Conservation (phyloP, 2,329 filamentous ascomycete species). For the Cadophora sp. region DNA sequence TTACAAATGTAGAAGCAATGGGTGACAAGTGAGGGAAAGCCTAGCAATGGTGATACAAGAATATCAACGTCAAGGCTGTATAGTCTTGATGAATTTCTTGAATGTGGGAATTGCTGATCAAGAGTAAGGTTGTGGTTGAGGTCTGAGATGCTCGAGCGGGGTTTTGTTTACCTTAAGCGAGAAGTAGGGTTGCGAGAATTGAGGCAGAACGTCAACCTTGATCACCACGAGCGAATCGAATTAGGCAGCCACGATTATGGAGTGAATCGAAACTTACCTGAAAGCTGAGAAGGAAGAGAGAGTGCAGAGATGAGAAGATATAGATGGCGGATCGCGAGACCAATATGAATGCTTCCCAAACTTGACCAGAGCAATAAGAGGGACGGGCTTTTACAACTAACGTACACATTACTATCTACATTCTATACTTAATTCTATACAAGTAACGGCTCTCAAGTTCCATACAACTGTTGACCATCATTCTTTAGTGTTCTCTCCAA, state of each 20-base stretch:
- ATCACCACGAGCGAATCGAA: neutral
- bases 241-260: neutral
- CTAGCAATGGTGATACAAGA: neutral
- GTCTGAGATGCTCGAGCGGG: neutral
- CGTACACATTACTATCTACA: neutral
- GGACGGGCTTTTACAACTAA: neutral
- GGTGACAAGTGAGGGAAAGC: no score
- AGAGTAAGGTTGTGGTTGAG: neutral
- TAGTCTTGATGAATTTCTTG: no score
- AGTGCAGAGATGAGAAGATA: neutral
- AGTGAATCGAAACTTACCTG: neutral
- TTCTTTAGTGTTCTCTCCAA: neutral
- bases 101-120: neutral
- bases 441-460: neutral
- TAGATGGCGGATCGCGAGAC: neutral
- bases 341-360: neutral
- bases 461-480: neutral
- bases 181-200: neutral
- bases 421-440: neutral
- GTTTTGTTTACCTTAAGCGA: slow-evolving; percentile 9
- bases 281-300: neutral
- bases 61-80: neutral
- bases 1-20: no score
- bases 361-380: neutral
- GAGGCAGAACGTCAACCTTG: slow-evolving; percentile 1